Evolutionary conservation across 164 flowering plant genomes (phyloP).

Genomic region (Chimonanthus salicifolius): DNA sequence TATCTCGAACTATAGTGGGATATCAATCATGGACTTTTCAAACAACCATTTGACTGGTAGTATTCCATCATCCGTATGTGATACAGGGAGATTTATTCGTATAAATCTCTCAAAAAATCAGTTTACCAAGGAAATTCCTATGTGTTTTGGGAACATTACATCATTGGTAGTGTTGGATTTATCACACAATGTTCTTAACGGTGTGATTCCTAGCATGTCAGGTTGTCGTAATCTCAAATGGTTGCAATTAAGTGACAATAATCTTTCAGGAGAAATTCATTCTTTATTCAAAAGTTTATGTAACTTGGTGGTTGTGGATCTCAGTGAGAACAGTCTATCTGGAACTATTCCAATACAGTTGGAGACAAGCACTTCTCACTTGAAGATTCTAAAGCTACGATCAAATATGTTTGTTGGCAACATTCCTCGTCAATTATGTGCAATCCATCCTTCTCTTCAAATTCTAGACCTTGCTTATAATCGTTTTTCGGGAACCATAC

Average conservation of each 20-base stretch:
- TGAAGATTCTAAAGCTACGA: not conserved
- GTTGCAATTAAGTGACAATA: constrained; percentile 1
- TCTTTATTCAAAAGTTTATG: not conserved
- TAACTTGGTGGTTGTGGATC: not conserved
- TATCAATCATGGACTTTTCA: not conserved
- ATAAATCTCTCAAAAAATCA: not conserved
- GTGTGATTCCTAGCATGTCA: not conserved
- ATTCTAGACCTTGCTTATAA: constrained; percentile 5
- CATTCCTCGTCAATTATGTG: not conserved
- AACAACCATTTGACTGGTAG: not conserved
- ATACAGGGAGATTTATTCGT: not conserved
- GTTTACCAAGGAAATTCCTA: not conserved
- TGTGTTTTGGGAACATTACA: not conserved
- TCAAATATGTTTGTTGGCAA: not conserved
- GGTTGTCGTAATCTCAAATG: not conserved
- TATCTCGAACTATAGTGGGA: too few species aligned
- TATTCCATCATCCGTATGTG: not conserved
- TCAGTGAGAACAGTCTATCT: not conserved
- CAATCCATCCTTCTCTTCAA: not conserved
- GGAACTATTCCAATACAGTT: constrained; percentile 1
- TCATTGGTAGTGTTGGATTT: not conserved
- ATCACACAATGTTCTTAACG: not conserved
- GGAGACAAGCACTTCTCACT: not conserved
- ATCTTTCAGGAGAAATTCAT: not conserved
- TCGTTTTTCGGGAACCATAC: constrained; percentile 3